Evolutionary conservation across 805 yeast species (phyloP).

Genomic region (Suhomyces tanzawaensis): DNA sequence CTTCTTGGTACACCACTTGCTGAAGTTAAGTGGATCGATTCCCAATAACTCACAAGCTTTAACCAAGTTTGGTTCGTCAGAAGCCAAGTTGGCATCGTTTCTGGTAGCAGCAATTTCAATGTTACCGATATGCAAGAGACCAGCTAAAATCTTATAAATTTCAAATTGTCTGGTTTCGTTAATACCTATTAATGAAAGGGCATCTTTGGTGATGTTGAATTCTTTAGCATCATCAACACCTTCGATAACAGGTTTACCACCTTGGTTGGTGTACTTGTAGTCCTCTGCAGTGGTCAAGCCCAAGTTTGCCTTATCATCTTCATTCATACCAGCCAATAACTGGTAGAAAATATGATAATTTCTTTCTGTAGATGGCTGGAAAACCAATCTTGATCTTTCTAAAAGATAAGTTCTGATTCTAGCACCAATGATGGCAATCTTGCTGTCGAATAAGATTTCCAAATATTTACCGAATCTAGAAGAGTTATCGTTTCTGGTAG

Average conservation of each 20-base stretch:
- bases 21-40: conserved; percentile 66
- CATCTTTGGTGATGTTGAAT: conserved; percentile 70
- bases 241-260: conserved; percentile 68
- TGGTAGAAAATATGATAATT: conserved; percentile 96
- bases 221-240: conserved; percentile 84
- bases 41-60: conserved; percentile 85
- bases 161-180: conserved; percentile 53
- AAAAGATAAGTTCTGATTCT: conserved; percentile 87
- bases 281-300: conserved; percentile 64
- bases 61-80: conserved; percentile 83
- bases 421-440: conserved; percentile 87
- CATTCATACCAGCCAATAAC: conserved; percentile 68
- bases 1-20: conserved; percentile 90
- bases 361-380: conserved; percentile 87
- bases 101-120: conserved; percentile 82
- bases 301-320: conserved; percentile 53
- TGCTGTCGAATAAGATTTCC: conserved; percentile 79
- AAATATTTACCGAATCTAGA: conserved; percentile 96
- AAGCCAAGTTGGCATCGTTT: conserved; percentile 72
- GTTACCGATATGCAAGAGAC: conserved; percentile 89
- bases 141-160: conserved; percentile 80
- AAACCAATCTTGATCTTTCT: conserved; percentile 91
- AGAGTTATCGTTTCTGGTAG: conserved; percentile 95
- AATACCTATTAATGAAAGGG: conserved; percentile 79
- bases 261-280: conserved; percentile 84